These are phyloP conservation scores for Kodamaea laetipori DNA, from an alignment of 805 yeast genomes.

Conservation along the genomic window DNA sequence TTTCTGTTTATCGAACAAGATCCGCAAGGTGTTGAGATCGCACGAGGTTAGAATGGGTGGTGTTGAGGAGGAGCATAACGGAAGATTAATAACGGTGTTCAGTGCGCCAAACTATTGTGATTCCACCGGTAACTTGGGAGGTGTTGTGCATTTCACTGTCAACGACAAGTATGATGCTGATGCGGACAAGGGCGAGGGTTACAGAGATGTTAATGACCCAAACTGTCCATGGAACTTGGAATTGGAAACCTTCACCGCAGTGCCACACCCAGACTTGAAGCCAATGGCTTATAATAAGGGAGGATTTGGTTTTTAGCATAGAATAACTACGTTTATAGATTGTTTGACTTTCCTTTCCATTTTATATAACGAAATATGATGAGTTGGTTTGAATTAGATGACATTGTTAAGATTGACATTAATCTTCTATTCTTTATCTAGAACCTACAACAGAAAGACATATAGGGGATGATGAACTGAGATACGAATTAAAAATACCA, in stretches of 20 bases:
- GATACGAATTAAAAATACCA: no score
- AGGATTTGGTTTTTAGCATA: constrained; percentile 41
- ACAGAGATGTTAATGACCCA: constrained; percentile 34
- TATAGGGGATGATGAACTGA: no score
- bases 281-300: constrained; percentile 86
- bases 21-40: constrained; percentile 83
- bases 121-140: constrained; percentile 86
- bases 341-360: constrained; percentile 1
- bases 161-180: constrained; percentile 47
- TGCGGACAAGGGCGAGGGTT: constrained; percentile 47
- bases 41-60: constrained; percentile 96
- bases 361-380: neutral
- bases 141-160: constrained; percentile 71
- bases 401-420: no score
- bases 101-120: constrained; percentile 99
- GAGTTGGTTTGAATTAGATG: neutral
- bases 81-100: constrained; percentile 87
- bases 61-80: constrained; percentile 83
- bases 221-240: constrained; percentile 51
- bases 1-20: constrained; percentile 70
- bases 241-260: constrained; percentile 71
- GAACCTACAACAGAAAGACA: no score
- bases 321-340: neutral
- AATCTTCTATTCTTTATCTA: no score
- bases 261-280: constrained; percentile 84